A percentile compares a stretch with the other conserved stretches of the same genome.
Evolutionary conservation across 2,329 filamentous ascomycete genomes (phyloP).

Genomic region (Arthrocladium fulminans): DNA sequence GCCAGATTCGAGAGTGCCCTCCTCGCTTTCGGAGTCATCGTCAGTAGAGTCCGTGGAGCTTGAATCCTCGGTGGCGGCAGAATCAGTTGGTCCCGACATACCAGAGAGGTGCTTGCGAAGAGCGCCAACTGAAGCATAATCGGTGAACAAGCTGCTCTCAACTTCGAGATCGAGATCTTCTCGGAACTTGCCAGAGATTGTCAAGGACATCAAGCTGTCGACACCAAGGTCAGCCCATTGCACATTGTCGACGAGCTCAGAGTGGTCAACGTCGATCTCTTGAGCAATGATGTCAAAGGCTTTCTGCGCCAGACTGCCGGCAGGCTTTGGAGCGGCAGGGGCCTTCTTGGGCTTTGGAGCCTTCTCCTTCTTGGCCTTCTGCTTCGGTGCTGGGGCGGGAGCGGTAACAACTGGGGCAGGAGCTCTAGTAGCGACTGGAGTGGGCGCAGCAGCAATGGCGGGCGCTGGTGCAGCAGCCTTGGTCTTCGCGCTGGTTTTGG

Average conservation of each 20-base stretch:
- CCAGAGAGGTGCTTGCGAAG: constrained; percentile 48
- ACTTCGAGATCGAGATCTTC: constrained; percentile 54
- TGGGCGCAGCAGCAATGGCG: constrained; percentile 10
- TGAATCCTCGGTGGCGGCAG: constrained; percentile 25
- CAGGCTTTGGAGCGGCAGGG: constrained; percentile 18
- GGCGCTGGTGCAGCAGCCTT: constrained; percentile 22
- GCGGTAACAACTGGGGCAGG: constrained; percentile 12
- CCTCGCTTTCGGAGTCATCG: constrained; percentile 22
- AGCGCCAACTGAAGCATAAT: constrained; percentile 51
- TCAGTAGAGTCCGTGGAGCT: constrained; percentile 21
- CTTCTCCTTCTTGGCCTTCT: constrained; percentile 25
- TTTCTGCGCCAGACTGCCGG: constrained; percentile 27
- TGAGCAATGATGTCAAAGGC: constrained; percentile 34
- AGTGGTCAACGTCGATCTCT: constrained; percentile 48
- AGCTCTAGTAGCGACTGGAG: constrained; percentile 2
- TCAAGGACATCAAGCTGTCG: constrained; percentile 53
- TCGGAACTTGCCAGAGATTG: constrained; percentile 53
- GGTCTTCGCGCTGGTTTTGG: constrained; percentile 24
- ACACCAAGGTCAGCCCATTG: constrained; percentile 55
- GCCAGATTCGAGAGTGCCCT: constrained; percentile 22
- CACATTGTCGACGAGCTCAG: constrained; percentile 51
- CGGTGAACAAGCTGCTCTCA: constrained; percentile 51
- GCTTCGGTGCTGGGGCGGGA: constrained; percentile 20
- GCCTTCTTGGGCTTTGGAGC: constrained; percentile 25
- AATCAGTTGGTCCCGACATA: constrained; percentile 13